These are phyloP conservation scores for Zymoseptoria passerinii DNA, from an alignment of 2,329 filamentous ascomycete species.

Conservation along the genomic window DNA sequence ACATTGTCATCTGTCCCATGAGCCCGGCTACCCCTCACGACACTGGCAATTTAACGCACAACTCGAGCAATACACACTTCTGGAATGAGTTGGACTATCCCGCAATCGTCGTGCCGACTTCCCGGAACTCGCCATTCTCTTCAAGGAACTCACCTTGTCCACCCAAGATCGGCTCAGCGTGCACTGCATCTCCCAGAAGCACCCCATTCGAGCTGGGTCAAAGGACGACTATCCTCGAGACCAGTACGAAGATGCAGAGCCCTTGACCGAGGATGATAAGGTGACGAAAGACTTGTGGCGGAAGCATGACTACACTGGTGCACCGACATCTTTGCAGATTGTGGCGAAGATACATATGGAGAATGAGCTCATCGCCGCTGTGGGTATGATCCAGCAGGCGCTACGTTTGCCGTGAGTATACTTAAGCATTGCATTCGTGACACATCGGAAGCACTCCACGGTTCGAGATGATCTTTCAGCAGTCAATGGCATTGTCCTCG, in stretches of 20 bases:
- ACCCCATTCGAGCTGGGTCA: constrained; percentile 8
- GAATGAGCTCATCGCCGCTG: constrained; percentile 11
- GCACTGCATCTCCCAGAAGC: constrained; percentile 35
- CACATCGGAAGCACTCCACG: too few relatives aligned
- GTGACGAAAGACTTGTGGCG: constrained; percentile 13
- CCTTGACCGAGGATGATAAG: constrained; percentile 10
- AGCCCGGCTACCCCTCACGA: constrained; percentile 13
- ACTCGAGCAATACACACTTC: constrained; percentile 1
- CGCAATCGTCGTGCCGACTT: constrained; percentile 11
- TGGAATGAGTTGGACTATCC: constrained; percentile 19
- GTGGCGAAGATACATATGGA: constrained; percentile 11
- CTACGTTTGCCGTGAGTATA: constrained; percentile 1
- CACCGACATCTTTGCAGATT: constrained; percentile 14
- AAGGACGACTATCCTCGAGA: constrained; percentile 1
- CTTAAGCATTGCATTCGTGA: not conserved
- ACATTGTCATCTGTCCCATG: constrained; percentile 15
- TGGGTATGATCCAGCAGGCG: constrained; percentile 10
- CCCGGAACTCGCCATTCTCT: not conserved
- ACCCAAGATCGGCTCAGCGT: constrained; percentile 35
- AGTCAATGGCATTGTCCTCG: too few relatives aligned
- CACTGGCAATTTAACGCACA: constrained; percentile 1
- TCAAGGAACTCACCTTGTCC: constrained; percentile 23
- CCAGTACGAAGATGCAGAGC: constrained; percentile 1
- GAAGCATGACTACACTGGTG: constrained; percentile 8
- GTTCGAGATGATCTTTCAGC: too few relatives aligned